Base-by-base conservation (phyloP, 192 early-diverging fungal genomes). In the Backusella westeae region DNA sequence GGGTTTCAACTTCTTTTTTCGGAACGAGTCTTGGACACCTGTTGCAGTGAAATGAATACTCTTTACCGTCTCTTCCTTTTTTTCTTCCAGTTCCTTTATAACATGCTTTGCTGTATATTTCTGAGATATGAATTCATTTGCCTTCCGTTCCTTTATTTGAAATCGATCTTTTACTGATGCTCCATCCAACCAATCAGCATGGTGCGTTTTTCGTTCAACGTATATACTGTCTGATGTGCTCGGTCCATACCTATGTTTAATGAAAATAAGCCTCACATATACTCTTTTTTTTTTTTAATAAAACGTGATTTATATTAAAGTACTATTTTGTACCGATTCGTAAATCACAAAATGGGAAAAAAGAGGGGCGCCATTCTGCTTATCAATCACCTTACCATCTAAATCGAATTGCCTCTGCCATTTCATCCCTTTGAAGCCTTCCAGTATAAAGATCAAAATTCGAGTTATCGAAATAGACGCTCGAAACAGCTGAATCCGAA, bases 401-500 rank as follows among this genome's bases (percentile, higher is more conserved):
- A 77, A 96, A 75, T 46, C 96, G 94, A 69, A 96, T 86, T 26
- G 94, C 92, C 76, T 95, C 90, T 32, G 93, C 94, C 26, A 92
- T 90, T 53, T 95, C 92, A 74, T 87, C 90, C 77, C 93, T 91
- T 76, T 95, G 92, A 12, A 96, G 78, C 21, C 95, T 90, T 21
- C 91, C 92, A 75, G 86, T 85, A 79, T 96, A 97, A 69, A 97
- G 86, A 68, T 95, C 94, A 81, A 96, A 91, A n/a, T 86, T 80
- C 29, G 89, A 88, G 80, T 94, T 96, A 83, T 97, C 96, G 82
- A 93, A 92, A 85, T 97, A 97, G 52, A 96, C 88, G 70, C 93
- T 94, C 29, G 94, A 92, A 76, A 97, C 87, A 52, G 92, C 89
- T 38, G 90, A 88, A 38, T 91, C 88, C 7, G 77, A 75, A 15